phyloP scores from a whole-genome alignment of 352 stramenopile genomes.

The Pythium apleroticum region DNA sequence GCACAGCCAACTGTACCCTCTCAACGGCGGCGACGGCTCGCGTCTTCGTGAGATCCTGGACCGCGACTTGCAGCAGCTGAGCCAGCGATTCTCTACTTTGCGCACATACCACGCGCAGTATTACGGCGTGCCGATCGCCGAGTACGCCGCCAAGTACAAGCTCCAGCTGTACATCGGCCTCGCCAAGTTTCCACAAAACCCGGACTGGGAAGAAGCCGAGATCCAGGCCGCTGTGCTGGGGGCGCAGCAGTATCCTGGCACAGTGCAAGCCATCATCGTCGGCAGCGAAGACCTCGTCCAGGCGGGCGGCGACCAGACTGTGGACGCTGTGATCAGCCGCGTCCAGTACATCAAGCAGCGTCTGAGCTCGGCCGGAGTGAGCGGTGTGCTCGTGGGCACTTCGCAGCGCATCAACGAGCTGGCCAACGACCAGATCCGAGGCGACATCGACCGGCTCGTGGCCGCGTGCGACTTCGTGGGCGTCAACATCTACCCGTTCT shows the following conservation, averaged over 20 bases:
- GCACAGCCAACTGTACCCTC: conserved; percentile 27
- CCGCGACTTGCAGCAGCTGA: conserved; percentile 34
- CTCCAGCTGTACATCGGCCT: conserved; percentile 37
- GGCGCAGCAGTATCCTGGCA: conserved; percentile 28
- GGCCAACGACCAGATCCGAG: not conserved
- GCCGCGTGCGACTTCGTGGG: conserved; percentile 33
- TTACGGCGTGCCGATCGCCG: conserved; percentile 28
- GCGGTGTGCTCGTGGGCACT: conserved; percentile 28
- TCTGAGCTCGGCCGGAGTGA: conserved; percentile 9
- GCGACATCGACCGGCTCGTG: conserved; percentile 18
- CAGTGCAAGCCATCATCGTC: conserved; percentile 33
- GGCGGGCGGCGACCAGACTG: conserved; percentile 14
- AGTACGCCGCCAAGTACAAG: conserved; percentile 27
- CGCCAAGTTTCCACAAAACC: conserved; percentile 28
- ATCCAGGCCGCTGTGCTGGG: conserved; percentile 28
- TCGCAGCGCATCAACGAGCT: conserved; percentile 39
- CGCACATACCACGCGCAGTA: conserved; percentile 43
- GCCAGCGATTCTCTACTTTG: conserved; percentile 24
- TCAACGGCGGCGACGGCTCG: conserved; percentile 17
- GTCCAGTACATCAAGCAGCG: conserved; percentile 21
- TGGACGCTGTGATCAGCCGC: conserved; percentile 20
- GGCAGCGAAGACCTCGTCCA: conserved; percentile 37
- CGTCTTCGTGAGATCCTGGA: conserved; percentile 25
- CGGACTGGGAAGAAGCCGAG: conserved; percentile 31
- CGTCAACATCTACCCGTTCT: conserved; percentile 47